Evolutionary conservation across 176 grass and related monocot species (phyloP).

Genomic region (Musa itinerans): DNA sequence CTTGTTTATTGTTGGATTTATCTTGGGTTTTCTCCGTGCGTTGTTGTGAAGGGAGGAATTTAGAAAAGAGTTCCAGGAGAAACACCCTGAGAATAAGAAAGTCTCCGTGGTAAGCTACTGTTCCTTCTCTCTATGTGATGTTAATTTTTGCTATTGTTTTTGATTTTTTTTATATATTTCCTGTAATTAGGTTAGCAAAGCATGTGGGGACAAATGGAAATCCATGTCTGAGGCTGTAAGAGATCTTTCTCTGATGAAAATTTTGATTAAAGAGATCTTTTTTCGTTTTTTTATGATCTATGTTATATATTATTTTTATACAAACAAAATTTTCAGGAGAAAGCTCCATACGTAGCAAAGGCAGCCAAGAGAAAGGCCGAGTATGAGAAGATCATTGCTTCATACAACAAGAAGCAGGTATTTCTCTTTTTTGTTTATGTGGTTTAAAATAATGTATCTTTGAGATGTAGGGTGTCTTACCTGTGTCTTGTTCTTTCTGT

Average conservation of each 20-base stretch:
- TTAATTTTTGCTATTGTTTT: neutral
- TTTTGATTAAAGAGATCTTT: neutral
- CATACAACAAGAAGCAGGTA: constrained; percentile 27
- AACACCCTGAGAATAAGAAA: constrained; percentile 31
- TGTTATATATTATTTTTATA: neutral
- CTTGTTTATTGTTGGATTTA: neutral
- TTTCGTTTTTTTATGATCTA: neutral
- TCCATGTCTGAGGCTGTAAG: constrained; percentile 32
- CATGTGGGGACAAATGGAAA: constrained; percentile 41
- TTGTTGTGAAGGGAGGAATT: constrained; percentile 22
- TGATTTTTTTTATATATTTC: neutral
- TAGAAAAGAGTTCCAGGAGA: constrained; percentile 30
- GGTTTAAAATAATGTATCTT: neutral
- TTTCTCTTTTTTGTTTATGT: neutral
- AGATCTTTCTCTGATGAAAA: neutral
- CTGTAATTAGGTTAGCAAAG: constrained; percentile 36
- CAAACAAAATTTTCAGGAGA: constrained; percentile 14
- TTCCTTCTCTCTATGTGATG: neutral
- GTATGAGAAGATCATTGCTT: constrained; percentile 29
- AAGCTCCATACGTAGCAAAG: constrained; percentile 28
- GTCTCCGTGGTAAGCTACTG: constrained; percentile 28
- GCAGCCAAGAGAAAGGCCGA: constrained; percentile 33
- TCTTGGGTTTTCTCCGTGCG: neutral
- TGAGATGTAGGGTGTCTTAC: neutral
- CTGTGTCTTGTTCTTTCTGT: neutral